Evolutionary conservation across 805 yeast species (phyloP), one percentile per base, ranked within the genome.

Genomic region (Debaryomyces hansenii): DNA sequence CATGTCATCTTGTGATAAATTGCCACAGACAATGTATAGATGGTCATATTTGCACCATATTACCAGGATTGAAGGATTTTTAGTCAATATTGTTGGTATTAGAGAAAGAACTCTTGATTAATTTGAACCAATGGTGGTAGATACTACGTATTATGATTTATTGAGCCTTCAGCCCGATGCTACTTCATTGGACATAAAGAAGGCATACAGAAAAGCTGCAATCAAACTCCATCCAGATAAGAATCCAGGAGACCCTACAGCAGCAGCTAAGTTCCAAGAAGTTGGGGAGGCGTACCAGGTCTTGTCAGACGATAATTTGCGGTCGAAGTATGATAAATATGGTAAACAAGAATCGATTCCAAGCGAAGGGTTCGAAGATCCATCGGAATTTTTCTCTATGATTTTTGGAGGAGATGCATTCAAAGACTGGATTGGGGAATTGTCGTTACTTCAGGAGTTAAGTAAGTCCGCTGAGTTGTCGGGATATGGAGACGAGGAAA

Each of bases 381-480:
- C 97, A 0, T 73, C 80, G 42, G 96, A 91, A 62, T 86, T 90
- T 59, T 90, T 94, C 67, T 79, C 86, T 20, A 76, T 78, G 62
- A 87, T 94, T 27, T 94, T 87, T 65, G 95, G 95, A 46, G 95
- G 95, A 44, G 90, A 84, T 49, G 83, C 85, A 0, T 87, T 87
- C 60, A 71, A 79, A 46, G 87, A 81, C 48, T 87, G 90, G 77
- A 89, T 92, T 56, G 99, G 99, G 4, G 96, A 94, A 63, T 56
- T 64, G 31, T 87, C 92, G 2, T 64, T 72, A 44, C 50, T 72
- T 34, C 72, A 66, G 53, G 77, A 72, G 47, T 57, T 72, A 52
- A 52, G 69, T 33, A 72, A 72, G 48, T 60, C 73, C 6, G 77
- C 77, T 2, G 77, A 72, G 47, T 61, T 72, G 29, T 63, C 70